Percentiles rank a stretch among this genome's conserved stretches.
Evolutionary conservation across 1,284 basidiomycete species (phyloP).

Genomic region (Cerioporus squamosus): DNA sequence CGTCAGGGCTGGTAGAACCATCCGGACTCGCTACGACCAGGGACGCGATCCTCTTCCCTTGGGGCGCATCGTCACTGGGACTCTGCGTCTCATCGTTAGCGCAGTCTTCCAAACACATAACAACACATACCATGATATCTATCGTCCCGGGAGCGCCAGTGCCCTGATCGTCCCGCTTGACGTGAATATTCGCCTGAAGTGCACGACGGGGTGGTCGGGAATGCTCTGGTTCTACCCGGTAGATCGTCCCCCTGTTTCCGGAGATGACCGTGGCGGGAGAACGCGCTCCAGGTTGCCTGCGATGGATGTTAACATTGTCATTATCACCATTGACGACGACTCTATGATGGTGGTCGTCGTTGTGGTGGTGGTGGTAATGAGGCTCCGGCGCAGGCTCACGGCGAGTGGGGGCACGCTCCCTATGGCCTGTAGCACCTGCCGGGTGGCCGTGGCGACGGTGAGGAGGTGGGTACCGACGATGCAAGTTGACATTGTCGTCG

Average conservation of each 20-base stretch:
- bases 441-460: conserved; percentile 18
- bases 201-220: background rate
- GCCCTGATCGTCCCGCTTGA: conserved; percentile 19
- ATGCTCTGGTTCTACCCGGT: background rate
- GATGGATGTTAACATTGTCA: conserved; percentile 22
- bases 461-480: conserved; percentile 12
- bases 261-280: conserved; percentile 11
- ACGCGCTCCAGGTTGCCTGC: background rate
- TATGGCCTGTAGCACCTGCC: background rate
- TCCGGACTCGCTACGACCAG: conserved; percentile 40
- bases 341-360: conserved; percentile 17
- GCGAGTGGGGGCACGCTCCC: conserved; percentile 23
- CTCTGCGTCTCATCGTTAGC: conserved; percentile 26
- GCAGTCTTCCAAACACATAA: background rate
- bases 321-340: conserved; percentile 27
- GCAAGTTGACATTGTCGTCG: conserved; percentile 23
- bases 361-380: conserved; percentile 3
- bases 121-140: conserved; percentile 49
- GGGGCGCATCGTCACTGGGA: conserved; percentile 31
- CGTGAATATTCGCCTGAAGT: background rate
- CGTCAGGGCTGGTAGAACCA: conserved; percentile 7
- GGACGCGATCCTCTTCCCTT: conserved; percentile 47
- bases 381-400: background rate
- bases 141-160: conserved; percentile 47
- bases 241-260: conserved; percentile 6